Conservation (phyloP, 306 rosid species). For the Dalbergia cultrata region DNA sequence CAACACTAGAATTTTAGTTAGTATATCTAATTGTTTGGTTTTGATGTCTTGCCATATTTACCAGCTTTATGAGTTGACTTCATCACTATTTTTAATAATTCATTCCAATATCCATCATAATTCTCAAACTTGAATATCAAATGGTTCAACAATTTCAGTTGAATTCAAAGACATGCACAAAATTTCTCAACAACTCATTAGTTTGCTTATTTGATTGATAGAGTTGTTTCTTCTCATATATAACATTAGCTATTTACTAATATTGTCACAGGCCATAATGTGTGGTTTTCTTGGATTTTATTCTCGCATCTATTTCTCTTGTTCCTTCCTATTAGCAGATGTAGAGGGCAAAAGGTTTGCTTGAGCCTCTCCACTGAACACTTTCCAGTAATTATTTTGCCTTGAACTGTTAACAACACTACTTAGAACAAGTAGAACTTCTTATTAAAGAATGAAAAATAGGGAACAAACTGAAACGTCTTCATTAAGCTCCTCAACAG, state of each 20-base stretch:
- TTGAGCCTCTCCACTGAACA: neutral
- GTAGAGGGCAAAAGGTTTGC: slow-evolving; percentile 14
- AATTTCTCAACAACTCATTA: slow-evolving; percentile 1
- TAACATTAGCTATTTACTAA: slow-evolving; percentile 6
- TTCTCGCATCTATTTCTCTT: neutral
- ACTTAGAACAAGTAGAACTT: slow-evolving; percentile 37
- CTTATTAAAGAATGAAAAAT: slow-evolving; percentile 13
- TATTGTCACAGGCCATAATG: slow-evolving; percentile 6
- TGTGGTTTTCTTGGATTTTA: neutral
- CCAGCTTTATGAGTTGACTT: neutral
- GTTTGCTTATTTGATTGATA: neutral
- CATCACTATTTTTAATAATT: neutral
- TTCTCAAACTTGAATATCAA: slow-evolving; percentile 1
- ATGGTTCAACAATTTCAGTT: slow-evolving; percentile 21
- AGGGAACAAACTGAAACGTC: slow-evolving; percentile 77
- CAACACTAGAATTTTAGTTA: slow-evolving; percentile 24
- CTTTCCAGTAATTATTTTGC: neutral
- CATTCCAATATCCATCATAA: neutral
- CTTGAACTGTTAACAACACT: slow-evolving; percentile 22
- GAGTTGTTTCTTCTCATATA: slow-evolving; percentile 2
- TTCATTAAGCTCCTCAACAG: slow-evolving; percentile 73
- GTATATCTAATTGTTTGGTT: slow-evolving; percentile 25
- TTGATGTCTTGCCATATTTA: slow-evolving; percentile 32
- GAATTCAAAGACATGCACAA: slow-evolving; percentile 11
- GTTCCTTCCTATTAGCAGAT: neutral